Conservation (phyloP, 768 basidiomycete species). For the Tylopilus rubrobrunneus region DNA sequence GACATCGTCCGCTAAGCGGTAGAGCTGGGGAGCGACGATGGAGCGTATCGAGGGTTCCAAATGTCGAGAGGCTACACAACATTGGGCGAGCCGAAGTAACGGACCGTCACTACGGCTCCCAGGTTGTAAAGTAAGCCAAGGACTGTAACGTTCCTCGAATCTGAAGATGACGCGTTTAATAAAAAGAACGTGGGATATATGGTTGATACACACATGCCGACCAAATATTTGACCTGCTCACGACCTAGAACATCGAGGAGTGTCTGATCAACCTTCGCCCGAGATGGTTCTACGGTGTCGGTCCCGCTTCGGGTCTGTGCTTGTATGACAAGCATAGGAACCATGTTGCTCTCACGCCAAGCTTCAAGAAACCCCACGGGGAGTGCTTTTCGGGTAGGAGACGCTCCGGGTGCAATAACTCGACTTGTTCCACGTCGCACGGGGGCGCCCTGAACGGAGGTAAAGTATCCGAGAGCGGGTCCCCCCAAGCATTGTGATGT, state of each 20-base stretch:
- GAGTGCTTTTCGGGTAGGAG: conserved; percentile 33
- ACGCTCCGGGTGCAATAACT: conserved; percentile 32
- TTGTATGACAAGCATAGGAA: conserved; percentile 44
- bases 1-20: conserved; percentile 38
- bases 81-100: conserved; percentile 42
- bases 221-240: conserved; percentile 34
- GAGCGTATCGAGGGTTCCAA: conserved; percentile 34
- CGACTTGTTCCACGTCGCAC: conserved; percentile 25
- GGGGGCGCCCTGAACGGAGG: conserved; percentile 18
- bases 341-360: conserved; percentile 41
- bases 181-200: not conserved
- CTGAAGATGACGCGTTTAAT: conserved; percentile 19
- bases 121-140: conserved; percentile 42
- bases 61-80: conserved; percentile 44
- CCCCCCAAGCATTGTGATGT: conserved; percentile 20
- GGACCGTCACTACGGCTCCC: conserved; percentile 27
- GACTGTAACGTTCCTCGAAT: conserved; percentile 41
- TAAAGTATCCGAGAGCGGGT: conserved; percentile 8
- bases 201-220: conserved; percentile 33
- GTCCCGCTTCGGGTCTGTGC: conserved; percentile 33
- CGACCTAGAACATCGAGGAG: conserved; percentile 32
- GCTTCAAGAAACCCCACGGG: conserved; percentile 38
- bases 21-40: conserved; percentile 37
- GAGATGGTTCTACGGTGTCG: conserved; percentile 19
- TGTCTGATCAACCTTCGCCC: conserved; percentile 23